Evolutionary conservation across 78 protist genomes (phyloP), one percentile per base, ranked within the genome.

Genomic region (Guillardia theta): DNA sequence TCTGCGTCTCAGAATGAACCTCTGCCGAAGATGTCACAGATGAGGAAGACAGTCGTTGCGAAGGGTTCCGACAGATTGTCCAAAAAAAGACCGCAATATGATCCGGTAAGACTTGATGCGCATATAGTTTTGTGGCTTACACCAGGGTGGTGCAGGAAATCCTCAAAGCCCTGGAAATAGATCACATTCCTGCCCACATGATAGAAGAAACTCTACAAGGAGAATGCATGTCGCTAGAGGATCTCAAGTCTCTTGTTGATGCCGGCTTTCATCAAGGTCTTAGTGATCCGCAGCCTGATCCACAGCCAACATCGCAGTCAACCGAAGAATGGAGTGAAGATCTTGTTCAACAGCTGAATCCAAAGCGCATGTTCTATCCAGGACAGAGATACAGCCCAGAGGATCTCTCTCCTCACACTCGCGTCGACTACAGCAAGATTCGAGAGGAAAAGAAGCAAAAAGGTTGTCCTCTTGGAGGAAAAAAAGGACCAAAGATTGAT

Each of bases 401-500:
- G 83, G 83, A 70, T 24, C 41, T 70, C 45, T 70, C 83, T 24
- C 83, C 83, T 43, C n/a, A 70, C 41, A 33, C 83, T 36, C 83
- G 21, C 46, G 83, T 70, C 1, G 83, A 70, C 41, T 70, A 70
- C 83, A 33, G 45, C 83, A 70, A 70, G 83, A 70, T 70, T 22
- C 83, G 83, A 1, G 83, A 70, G 83, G 83, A 70, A 22, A 24
- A 70, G 36, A 24, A 33, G 45, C 0, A n/a, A 50, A 37, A 43
- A 43, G 90, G 90, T 5, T 78, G 90, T 48, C 90, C 90, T 6
- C 48, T 78, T 4, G 90, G 90, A 43, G 90, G 90, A 5, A 78
- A 36, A 36, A 78, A 78, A 43, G 90, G 90, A 18, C 90, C 90
- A 18, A 78, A 78, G 90, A 37, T 78, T 48, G 90, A 78, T 48